Evolutionary conservation across 2,329 filamentous ascomycete species (phyloP).

Genomic region (Paecilomyces dactylethromorphus): DNA sequence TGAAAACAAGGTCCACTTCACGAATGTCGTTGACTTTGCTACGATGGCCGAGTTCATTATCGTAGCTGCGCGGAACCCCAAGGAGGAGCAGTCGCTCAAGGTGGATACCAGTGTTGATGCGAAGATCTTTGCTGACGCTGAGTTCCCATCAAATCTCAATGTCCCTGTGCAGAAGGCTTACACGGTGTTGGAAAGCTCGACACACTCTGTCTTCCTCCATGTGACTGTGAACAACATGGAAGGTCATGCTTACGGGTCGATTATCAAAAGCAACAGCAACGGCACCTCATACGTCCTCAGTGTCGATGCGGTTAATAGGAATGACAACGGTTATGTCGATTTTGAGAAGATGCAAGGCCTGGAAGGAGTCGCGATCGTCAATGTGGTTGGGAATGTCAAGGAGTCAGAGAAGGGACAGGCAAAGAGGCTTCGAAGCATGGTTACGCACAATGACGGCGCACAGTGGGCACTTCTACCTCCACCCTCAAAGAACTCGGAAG

Average conservation of each 20-base stretch:
- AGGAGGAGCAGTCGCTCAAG: slow-evolving; percentile 62
- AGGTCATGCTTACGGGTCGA: slow-evolving; percentile 69
- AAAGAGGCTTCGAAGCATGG: slow-evolving; percentile 83
- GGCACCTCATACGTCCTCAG: slow-evolving; percentile 91
- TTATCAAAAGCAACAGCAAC: slow-evolving; percentile 98
- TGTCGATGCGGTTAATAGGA: slow-evolving; percentile 72
- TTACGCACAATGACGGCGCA: slow-evolving; percentile 93
- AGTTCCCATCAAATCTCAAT: slow-evolving; percentile 80
- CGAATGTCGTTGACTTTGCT: slow-evolving; percentile 75
- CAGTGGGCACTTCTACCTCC: slow-evolving; percentile 73
- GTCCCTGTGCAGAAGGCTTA: slow-evolving; percentile 75
- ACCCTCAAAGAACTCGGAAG: slow-evolving; percentile 64
- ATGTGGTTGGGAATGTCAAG: slow-evolving; percentile 70
- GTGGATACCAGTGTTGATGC: slow-evolving; percentile 84
- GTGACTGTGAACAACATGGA: slow-evolving; percentile 66
- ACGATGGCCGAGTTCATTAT: slow-evolving; percentile 97
- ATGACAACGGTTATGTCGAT: slow-evolving; percentile 73
- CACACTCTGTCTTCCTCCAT: slow-evolving; percentile 89
- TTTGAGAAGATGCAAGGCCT: slow-evolving; percentile 93
- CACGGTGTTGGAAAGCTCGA: slow-evolving; percentile 90
- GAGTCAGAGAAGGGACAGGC: slow-evolving; percentile 55
- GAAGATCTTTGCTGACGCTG: slow-evolving; percentile 68
- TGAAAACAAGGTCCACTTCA: slow-evolving; percentile 57
- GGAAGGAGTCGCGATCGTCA: slow-evolving; percentile 84
- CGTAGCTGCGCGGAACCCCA: slow-evolving; percentile 61